phyloP scores from a whole-genome alignment of 148 eudicot genomes.

The Cornus florida region DNA sequence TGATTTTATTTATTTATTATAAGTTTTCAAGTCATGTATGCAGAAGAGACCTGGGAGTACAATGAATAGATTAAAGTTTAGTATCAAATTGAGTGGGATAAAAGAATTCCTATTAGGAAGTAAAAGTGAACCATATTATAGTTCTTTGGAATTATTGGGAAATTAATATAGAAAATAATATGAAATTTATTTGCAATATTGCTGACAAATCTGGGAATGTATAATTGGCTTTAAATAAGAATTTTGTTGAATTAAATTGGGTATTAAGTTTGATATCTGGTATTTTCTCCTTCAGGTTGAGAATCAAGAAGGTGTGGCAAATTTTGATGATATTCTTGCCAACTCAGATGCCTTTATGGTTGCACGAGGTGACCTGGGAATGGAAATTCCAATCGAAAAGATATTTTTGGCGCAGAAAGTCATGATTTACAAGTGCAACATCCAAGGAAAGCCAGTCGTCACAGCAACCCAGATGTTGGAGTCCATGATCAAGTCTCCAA shows the following conservation, averaged over 20 bases:
- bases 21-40: background rate
- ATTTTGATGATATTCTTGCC: conserved; percentile 53
- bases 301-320: conserved; percentile 60
- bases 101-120: background rate
- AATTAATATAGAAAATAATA: background rate
- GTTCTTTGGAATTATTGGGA: background rate
- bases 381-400: conserved; percentile 58
- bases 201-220: background rate
- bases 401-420: conserved; percentile 55
- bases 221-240: background rate
- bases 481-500: conserved; percentile 56
- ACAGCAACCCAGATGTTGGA: conserved; percentile 61
- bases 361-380: conserved; percentile 54
- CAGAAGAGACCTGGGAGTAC: background rate
- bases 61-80: background rate
- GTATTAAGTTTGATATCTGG: background rate
- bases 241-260: background rate
- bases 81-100: background rate
- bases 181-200: background rate
- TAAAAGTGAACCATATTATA: background rate
- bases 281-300: conserved; percentile 32
- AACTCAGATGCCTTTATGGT: conserved; percentile 58
- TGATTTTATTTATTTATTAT: background rate
- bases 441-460: conserved; percentile 56
- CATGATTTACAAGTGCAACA: conserved; percentile 55